phyloP scores from a whole-genome alignment of 2,329 filamentous ascomycete genomes.

The Fusarium caatingaense region DNA sequence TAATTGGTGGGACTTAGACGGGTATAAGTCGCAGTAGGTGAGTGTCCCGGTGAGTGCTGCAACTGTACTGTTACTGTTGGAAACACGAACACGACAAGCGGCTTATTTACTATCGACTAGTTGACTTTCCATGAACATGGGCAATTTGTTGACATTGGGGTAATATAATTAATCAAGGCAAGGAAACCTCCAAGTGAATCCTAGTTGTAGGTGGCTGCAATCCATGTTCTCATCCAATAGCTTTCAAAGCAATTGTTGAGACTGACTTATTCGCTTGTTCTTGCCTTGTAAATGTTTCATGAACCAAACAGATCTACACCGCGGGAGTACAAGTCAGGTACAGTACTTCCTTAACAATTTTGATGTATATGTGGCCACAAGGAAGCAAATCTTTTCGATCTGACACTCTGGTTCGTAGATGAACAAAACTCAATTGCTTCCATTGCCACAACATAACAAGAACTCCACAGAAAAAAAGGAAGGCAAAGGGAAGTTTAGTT shows the following conservation, averaged over 20 bases:
- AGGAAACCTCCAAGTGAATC: conserved; percentile 4
- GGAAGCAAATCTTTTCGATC: conserved; percentile 23
- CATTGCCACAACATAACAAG: neutral
- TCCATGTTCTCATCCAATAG: neutral
- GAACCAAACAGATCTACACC: conserved; percentile 20
- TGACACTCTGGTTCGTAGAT: conserved; percentile 4
- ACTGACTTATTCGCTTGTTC: conserved; percentile 14
- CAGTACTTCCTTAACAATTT: neutral
- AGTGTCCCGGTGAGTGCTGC: neutral
- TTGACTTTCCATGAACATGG: conserved; percentile 8
- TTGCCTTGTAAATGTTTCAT: conserved; percentile 18
- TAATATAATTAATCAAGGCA: neutral
- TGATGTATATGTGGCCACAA: neutral
- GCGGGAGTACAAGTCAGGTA: neutral
- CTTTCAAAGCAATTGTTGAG: conserved; percentile 14
- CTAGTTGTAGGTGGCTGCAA: neutral
- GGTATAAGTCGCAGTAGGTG: conserved; percentile 26
- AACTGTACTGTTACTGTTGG: conserved; percentile 21
- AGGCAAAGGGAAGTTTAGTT: neutral
- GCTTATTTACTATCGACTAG: conserved; percentile 1
- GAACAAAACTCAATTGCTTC: neutral
- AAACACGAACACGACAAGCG: conserved; percentile 40
- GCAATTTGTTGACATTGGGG: conserved; percentile 1
- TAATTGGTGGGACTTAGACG: conserved; percentile 40
- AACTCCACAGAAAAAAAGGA: conserved; percentile 21